These are phyloP conservation scores for Phaeotremella skinneri DNA, from an alignment of 768 basidiomycete species.

Conservation along the genomic window DNA sequence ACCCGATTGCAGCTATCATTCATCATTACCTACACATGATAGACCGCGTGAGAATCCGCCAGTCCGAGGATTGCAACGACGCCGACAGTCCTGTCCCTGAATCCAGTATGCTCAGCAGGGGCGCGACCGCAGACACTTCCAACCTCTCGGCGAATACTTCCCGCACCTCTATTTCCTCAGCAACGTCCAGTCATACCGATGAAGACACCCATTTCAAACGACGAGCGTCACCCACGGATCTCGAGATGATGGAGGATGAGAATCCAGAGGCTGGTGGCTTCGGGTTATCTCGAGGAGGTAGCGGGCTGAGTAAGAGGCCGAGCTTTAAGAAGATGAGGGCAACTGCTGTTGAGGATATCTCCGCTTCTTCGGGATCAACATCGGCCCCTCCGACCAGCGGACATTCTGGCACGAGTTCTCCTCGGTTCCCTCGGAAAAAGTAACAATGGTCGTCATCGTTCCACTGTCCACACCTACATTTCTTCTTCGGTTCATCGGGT, in stretches of 20 bases:
- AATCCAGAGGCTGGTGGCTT: not conserved
- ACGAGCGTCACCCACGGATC: constrained; percentile 43
- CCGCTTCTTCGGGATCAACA: not conserved
- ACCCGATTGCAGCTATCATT: constrained; percentile 39
- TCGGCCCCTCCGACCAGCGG: too few species aligned
- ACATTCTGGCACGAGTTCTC: too few species aligned
- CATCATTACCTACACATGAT: constrained; percentile 43
- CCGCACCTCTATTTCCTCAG: constrained; percentile 3
- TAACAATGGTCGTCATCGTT: too few species aligned
- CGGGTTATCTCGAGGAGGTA: constrained; percentile 10
- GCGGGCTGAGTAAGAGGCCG: constrained; percentile 37
- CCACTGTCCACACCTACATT: too few species aligned
- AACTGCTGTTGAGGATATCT: constrained; percentile 8
- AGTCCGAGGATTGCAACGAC: not conserved
- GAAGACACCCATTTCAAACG: constrained; percentile 43
- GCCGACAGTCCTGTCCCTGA: not conserved
- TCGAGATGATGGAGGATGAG: constrained; percentile 9
- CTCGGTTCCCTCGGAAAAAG: too few species aligned
- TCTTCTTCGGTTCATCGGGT: too few species aligned
- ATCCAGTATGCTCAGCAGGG: not conserved
- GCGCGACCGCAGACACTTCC: not conserved
- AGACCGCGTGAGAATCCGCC: constrained; percentile 33
- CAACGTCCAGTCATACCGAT: constrained; percentile 24
- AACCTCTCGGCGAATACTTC: not conserved
- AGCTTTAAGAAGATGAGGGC: constrained; percentile 45